A percentile compares a stretch with the other conserved stretches of the same genome.
Conservation (phyloP, 495 filamentous ascomycete genomes). For the Annulohypoxylon nitens region DNA sequence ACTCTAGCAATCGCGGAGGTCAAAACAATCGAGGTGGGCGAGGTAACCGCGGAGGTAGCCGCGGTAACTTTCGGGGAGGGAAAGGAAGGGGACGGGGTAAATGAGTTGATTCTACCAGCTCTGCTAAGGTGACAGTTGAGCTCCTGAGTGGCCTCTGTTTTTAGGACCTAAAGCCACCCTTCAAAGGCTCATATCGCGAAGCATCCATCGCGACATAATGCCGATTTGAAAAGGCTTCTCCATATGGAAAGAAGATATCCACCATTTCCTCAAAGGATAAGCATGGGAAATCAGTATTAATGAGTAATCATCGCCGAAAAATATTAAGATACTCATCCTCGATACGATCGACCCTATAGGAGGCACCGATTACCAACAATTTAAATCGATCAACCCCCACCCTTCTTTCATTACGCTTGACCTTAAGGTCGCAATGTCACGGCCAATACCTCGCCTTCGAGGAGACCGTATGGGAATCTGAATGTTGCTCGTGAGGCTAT, state of each 20-base stretch:
- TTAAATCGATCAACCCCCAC: neutral
- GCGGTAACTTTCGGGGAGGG: slow-evolving; percentile 21
- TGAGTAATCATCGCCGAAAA: neutral
- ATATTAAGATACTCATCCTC: neutral
- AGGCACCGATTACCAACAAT: neutral
- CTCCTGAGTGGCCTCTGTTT: neutral
- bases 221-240: neutral
- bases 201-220: neutral
- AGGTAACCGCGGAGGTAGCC: slow-evolving; percentile 33
- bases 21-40: slow-evolving; percentile 28
- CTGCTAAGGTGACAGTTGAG: neutral
- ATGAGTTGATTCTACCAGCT: neutral
- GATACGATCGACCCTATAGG: neutral
- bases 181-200: neutral
- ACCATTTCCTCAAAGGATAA: neutral
- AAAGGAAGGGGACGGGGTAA: slow-evolving; percentile 45
- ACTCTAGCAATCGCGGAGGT: slow-evolving; percentile 3
- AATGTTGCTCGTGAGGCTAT: neutral
- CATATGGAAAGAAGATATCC: neutral
- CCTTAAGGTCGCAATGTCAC: neutral
- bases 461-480: neutral
- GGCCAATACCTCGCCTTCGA: neutral
- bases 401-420: neutral
- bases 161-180: neutral
- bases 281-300: neutral